Conservation (phyloP, 1,284 basidiomycete genomes). For the Abortiporus biennis region DNA sequence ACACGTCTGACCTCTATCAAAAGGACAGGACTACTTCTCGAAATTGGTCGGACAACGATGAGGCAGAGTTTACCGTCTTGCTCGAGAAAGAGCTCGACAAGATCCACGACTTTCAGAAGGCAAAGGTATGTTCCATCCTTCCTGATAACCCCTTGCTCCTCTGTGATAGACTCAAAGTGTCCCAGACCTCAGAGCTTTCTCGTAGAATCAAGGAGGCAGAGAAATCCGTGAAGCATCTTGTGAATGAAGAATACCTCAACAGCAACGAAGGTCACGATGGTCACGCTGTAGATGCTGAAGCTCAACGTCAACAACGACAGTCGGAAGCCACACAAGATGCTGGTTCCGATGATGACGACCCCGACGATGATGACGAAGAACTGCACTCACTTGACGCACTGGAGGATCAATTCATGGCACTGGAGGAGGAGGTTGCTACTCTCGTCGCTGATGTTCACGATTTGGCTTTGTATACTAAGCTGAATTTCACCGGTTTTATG, state of each 20-base stretch:
- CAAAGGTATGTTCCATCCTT: conserved; percentile 54
- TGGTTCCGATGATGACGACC: conserved; percentile 68
- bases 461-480: conserved; percentile 89
- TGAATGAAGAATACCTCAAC: conserved; percentile 44
- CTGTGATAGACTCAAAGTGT: background rate
- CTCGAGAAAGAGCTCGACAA: conserved; percentile 91
- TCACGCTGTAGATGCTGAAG: conserved; percentile 39
- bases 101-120: conserved; percentile 92
- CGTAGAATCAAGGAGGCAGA: conserved; percentile 79
- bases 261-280: conserved; percentile 7
- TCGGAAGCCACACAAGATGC: conserved; percentile 58
- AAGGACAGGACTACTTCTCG: conserved; percentile 55
- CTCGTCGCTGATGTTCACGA: conserved; percentile 99
- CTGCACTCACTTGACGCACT: conserved; percentile 70
- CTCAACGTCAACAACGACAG: conserved; percentile 36
- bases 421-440: conserved; percentile 94
- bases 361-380: conserved; percentile 52
- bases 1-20: background rate
- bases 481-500: conserved; percentile 98
- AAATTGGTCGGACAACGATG: conserved; percentile 74
- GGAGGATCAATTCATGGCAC: conserved; percentile 83
- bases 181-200: conserved; percentile 80
- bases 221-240: conserved; percentile 71
- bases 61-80: conserved; percentile 72
- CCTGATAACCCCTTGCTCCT: conserved; percentile 4